Evolutionary conservation across 2,329 filamentous ascomycete genomes (phyloP).

Genomic region (Geosmithia morbida): DNA sequence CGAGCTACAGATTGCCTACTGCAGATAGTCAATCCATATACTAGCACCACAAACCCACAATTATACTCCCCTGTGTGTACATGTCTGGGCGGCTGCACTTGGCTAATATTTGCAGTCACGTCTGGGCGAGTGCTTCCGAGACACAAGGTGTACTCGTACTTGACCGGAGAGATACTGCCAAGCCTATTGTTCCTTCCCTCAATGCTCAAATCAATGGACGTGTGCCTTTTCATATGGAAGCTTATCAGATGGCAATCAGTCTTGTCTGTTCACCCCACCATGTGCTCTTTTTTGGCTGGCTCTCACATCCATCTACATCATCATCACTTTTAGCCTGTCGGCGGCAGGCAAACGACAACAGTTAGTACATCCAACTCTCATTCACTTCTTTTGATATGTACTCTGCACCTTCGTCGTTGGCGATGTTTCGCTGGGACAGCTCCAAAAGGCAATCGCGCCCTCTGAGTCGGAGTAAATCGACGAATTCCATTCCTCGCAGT

Average conservation of each 20-base stretch:
- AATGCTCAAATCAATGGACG: neutral
- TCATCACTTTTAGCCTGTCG: neutral
- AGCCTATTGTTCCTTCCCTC: neutral
- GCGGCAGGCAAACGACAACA: neutral
- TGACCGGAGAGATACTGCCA: neutral
- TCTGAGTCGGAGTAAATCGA: constrained; percentile 38
- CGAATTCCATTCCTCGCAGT: constrained; percentile 24
- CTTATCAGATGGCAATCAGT: neutral
- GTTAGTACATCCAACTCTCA: neutral
- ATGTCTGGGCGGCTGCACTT: neutral
- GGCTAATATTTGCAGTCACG: neutral
- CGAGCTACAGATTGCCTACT: neutral
- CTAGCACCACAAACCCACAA: neutral
- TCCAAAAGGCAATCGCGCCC: constrained; percentile 22
- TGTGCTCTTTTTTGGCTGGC: neutral
- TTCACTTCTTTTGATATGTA: neutral
- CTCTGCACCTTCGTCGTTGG: neutral
- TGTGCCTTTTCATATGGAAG: neutral
- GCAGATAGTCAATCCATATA: neutral
- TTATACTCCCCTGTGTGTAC: neutral
- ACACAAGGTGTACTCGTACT: neutral
- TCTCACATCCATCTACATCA: neutral
- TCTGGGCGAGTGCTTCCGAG: neutral
- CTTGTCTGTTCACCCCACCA: neutral
- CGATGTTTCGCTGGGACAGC: constrained; percentile 36